These are phyloP conservation scores for Yarrowia hollandica DNA, from an alignment of 805 yeast genomes.

Conservation along the genomic window DNA sequence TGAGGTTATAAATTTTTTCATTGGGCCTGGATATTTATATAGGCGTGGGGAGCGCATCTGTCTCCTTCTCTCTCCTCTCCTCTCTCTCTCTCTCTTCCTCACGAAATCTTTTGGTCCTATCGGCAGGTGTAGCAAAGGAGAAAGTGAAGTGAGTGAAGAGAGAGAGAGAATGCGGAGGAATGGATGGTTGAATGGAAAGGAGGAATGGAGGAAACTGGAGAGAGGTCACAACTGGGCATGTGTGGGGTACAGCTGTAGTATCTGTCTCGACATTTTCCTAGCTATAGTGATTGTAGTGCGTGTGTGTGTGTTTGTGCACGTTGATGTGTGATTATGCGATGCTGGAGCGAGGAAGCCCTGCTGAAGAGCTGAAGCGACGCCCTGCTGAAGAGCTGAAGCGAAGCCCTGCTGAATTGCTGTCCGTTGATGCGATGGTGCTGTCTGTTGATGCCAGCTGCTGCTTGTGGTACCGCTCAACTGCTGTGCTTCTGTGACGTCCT, in stretches of 20 bases:
- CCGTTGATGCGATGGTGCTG: no score
- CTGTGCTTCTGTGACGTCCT: no score
- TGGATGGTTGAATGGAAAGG: background rate
- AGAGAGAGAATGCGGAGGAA: background rate
- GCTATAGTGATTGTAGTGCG: background rate
- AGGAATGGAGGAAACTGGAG: background rate
- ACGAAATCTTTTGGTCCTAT: conserved; percentile 20
- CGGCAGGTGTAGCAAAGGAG: conserved; percentile 28
- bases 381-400: background rate
- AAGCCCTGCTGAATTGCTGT: background rate
- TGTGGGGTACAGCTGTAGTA: no score
- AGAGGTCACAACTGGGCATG: background rate
- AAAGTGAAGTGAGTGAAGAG: conserved; percentile 25
- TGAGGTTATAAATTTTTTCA: conserved; percentile 24
- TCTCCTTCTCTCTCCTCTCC: conserved; percentile 29
- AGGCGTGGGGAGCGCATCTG: background rate
- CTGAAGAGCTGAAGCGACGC: background rate
- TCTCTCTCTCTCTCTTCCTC: conserved; percentile 23
- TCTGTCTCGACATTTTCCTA: no score
- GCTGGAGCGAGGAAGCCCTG: background rate
- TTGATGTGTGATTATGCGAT: background rate
- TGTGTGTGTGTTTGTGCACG: background rate
- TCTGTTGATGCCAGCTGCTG: background rate
- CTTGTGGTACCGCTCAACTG: background rate
- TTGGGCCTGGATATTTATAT: conserved; percentile 6